These are phyloP conservation scores for Cladosporium oxysporum DNA, from an alignment of 2,329 filamentous ascomycete genomes.

Conservation along the genomic window DNA sequence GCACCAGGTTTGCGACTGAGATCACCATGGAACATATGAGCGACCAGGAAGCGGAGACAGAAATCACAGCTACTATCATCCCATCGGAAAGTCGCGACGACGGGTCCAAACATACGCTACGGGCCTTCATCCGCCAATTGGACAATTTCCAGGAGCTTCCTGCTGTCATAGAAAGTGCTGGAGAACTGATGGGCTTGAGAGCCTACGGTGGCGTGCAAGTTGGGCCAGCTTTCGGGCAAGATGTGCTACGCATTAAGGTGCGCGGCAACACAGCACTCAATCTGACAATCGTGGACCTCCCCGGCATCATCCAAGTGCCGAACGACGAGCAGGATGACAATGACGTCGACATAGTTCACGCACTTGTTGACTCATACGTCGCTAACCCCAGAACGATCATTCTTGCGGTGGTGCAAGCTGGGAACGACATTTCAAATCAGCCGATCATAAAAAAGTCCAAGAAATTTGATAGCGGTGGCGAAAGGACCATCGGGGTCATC, in stretches of 20 bases:
- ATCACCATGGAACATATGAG: conserved; percentile 28
- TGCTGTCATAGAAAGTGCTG: not conserved
- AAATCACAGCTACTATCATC: conserved; percentile 60
- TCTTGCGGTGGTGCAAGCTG: conserved; percentile 44
- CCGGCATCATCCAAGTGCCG: conserved; percentile 27
- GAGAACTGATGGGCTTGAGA: not conserved
- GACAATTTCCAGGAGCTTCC: not conserved
- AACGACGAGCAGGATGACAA: conserved; percentile 37
- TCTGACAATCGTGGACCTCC: conserved; percentile 32
- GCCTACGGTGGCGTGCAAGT: not conserved
- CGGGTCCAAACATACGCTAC: not conserved
- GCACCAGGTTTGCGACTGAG: not conserved
- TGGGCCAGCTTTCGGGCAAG: conserved; percentile 18
- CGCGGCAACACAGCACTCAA: conserved; percentile 24
- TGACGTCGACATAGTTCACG: conserved; percentile 40
- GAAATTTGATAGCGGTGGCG: conserved; percentile 31
- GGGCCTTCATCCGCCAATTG: not conserved
- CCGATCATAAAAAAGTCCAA: conserved; percentile 45
- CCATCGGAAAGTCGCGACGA: conserved; percentile 43
- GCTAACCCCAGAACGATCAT: conserved; percentile 42
- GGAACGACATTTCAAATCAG: conserved; percentile 44
- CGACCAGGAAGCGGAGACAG: conserved; percentile 63
- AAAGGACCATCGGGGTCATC: conserved; percentile 38
- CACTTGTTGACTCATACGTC: conserved; percentile 43
- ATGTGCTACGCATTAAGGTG: conserved; percentile 28